Percentiles rank a stretch among this genome's conserved stretches.
Evolutionary conservation across 2,329 filamentous ascomycete genomes (phyloP).

Genomic region (Pseudogymnoascus sp.): DNA sequence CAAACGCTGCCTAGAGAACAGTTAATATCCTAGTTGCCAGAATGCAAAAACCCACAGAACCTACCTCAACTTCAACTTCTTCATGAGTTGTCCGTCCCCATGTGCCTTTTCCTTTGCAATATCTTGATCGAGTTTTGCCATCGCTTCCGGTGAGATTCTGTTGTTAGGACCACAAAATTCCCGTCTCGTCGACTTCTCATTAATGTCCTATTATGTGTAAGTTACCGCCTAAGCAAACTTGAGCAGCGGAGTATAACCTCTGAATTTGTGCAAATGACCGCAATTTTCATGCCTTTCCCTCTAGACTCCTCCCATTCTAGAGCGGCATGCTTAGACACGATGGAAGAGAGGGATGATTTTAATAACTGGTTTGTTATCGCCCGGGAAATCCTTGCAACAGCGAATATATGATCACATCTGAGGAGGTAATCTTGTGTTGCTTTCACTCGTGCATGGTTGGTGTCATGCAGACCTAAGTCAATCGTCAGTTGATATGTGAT

Average conservation of each 20-base stretch:
- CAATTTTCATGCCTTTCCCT: conserved; percentile 24
- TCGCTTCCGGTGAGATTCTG: conserved; percentile 15
- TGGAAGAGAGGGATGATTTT: conserved; percentile 27
- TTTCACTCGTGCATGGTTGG: conserved; percentile 30
- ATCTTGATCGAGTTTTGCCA: conserved; percentile 24
- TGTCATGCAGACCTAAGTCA: conserved; percentile 27
- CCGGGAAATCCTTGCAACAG: conserved; percentile 30
- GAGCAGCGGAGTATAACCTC: conserved; percentile 19
- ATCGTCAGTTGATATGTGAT: conserved; percentile 8
- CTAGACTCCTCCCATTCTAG: conserved; percentile 25
- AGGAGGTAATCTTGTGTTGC: conserved; percentile 31
- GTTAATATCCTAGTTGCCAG: conserved; percentile 2
- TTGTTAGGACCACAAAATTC: conserved; percentile 26
- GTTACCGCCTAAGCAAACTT: neutral
- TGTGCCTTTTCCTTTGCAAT: conserved; percentile 22
- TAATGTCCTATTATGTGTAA: conserved; percentile 24
- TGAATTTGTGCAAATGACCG: conserved; percentile 30
- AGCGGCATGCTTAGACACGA: conserved; percentile 26
- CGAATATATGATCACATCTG: conserved; percentile 30
- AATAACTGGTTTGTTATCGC: conserved; percentile 29
- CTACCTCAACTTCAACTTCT: conserved; percentile 23
- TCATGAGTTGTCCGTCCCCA: conserved; percentile 20
- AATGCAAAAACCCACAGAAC: conserved; percentile 4
- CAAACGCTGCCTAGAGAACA: conserved; percentile 21
- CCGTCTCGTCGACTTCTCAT: conserved; percentile 20